phyloP scores from a whole-genome alignment of 352 stramenopile genomes.

The Phytophthora palmivora region DNA sequence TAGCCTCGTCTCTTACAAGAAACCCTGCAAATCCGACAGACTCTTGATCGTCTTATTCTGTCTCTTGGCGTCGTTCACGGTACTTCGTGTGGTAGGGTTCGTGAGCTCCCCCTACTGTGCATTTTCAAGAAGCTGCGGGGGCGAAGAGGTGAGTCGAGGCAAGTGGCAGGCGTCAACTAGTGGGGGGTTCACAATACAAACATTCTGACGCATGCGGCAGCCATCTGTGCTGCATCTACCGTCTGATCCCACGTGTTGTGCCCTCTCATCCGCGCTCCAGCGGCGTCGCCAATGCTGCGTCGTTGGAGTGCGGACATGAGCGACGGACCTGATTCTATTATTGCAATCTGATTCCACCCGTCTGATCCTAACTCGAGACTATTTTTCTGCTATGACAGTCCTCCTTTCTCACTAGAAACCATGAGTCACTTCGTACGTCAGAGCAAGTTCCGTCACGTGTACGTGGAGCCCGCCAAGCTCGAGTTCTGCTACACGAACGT shows the following conservation, averaged over 20 bases:
- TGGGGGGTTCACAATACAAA: not conserved
- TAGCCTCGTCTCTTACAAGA: conserved; percentile 16
- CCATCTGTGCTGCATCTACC: not conserved
- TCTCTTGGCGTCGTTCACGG: conserved; percentile 28
- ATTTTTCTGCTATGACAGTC: conserved; percentile 9
- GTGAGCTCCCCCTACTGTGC: conserved; percentile 37
- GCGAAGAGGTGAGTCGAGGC: conserved; percentile 33
- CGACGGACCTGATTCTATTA: conserved; percentile 13
- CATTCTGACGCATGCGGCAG: not conserved
- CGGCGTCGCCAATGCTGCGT: conserved; percentile 1
- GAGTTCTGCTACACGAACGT: conserved; percentile 94
- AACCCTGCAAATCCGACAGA: conserved; percentile 33
- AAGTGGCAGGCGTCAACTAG: not conserved
- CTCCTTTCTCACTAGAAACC: conserved; percentile 26
- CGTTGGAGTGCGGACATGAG: conserved; percentile 4
- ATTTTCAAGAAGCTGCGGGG: conserved; percentile 40
- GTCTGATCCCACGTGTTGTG: conserved; percentile 3
- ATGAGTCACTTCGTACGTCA: conserved; percentile 96
- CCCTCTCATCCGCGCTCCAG: not conserved
- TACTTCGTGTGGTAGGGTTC: conserved; percentile 37
- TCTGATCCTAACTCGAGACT: conserved; percentile 5
- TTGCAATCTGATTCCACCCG: conserved; percentile 4
- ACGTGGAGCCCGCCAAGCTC: conserved; percentile 96
- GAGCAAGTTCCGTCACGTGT: conserved; percentile 99
- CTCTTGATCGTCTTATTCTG: conserved; percentile 20